Evolutionary conservation across 352 stramenopile genomes (phyloP), one percentile per base, ranked within the genome.

Genomic region (Phytopythium mirpurense): DNA sequence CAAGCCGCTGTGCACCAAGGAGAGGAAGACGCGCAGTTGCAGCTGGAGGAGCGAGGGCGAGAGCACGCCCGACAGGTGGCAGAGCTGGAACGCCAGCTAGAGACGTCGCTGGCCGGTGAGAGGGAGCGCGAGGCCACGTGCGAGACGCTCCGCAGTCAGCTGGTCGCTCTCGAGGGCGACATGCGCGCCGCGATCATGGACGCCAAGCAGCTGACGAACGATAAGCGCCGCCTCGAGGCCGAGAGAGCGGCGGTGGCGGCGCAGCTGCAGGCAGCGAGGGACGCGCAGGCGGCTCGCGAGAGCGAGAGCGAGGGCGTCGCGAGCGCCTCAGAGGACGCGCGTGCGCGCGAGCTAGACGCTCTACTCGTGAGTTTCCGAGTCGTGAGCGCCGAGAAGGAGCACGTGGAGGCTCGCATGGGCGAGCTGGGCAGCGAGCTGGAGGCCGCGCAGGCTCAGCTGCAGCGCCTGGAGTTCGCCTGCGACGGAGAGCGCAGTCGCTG

Each of bases 321-420:
- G 15, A 55, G 23, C 42, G 57, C 24, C 41, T 72, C 3, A n/a
- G n/a, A 10, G 29, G 61, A 55, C 5, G 70, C 74, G 38, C 69
- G 71, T 27, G 78, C 74, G 29, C 65, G 71, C 56, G 77, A 88
- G 51, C 64, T 74, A 7, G 74, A 84, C 43, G 68, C 82, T 38
- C 60, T 84, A 2, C 63, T 70, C 26, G 63, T 56, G 12, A 68
- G 52, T 26, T 54, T 74, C 12, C 71, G 69, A 35, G 53, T 65
- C 12, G 43, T 63, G 19, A 65, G 70, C 36, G 54, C 54, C 31
- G 74, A 84, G 23, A 86, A 81, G 55, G 49, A 62, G 2, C 66
- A 74, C 12, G 44, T 83, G 8, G 48, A 51, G 9, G 24, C 48
- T n/a, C 64, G 70, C 15, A 44, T 72, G 23, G 51, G 55, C 21